Conservation (phyloP, 2,329 filamentous ascomycete species). For the Chaetomiaceae sp. region DNA sequence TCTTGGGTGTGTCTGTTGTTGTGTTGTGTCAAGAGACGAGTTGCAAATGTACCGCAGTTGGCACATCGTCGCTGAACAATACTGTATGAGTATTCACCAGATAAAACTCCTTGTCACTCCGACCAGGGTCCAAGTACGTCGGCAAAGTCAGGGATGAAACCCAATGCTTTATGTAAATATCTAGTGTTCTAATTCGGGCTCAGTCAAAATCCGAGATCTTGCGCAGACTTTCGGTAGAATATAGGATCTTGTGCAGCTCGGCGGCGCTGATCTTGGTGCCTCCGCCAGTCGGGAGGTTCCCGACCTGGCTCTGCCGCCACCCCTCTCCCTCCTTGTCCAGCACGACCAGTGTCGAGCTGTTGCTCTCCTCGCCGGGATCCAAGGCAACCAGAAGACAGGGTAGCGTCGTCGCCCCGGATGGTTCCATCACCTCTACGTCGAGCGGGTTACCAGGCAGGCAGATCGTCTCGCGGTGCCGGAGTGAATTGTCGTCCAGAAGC, state of each 20-base stretch:
- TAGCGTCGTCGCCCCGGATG: slow-evolving; percentile 16
- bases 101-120: too few relatives aligned
- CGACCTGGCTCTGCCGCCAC: slow-evolving; percentile 3
- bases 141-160: too few relatives aligned
- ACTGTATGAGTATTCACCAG: too few relatives aligned
- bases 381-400: slow-evolving; percentile 38
- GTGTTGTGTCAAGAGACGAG: neutral
- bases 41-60: too few relatives aligned
- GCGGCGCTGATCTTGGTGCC: slow-evolving; percentile 35
- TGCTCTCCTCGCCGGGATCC: slow-evolving; percentile 32
- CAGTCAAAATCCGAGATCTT: slow-evolving; percentile 39
- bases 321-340: slow-evolving; percentile 12
- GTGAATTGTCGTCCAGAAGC: slow-evolving; percentile 39
- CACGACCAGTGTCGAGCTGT: slow-evolving; percentile 19
- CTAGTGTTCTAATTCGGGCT: neutral
- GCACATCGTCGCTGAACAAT: too few relatives aligned
- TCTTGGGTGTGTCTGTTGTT: neutral
- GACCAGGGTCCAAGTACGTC: too few relatives aligned
- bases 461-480: slow-evolving; percentile 49
- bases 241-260: slow-evolving; percentile 42
- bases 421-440: slow-evolving; percentile 39
- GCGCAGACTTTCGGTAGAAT: slow-evolving; percentile 45
- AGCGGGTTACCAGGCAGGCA: slow-evolving; percentile 62
- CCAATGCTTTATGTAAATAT: neutral
- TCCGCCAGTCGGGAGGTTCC: slow-evolving; percentile 17